Conservation (phyloP, 2,329 filamentous ascomycete species). For the Epichloe gansuensis region DNA sequence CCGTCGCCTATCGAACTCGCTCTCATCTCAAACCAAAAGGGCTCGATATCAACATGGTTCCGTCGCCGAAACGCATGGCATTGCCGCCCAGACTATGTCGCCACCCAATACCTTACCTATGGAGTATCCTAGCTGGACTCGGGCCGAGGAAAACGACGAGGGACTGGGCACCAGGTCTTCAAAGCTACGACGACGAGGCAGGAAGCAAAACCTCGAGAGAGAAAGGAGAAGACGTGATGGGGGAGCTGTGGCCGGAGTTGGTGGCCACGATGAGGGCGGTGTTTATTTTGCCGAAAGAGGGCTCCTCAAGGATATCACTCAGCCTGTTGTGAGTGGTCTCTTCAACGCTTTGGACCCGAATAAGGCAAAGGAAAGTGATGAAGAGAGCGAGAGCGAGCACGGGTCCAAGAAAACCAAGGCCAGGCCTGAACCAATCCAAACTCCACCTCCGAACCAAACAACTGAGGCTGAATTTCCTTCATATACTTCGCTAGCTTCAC, state of each 20-base stretch:
- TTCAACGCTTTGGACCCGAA: not conserved
- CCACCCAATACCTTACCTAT: not conserved
- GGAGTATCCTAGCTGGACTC: conserved; percentile 2
- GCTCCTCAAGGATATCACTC: not conserved
- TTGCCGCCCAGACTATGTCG: not conserved
- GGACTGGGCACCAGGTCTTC: not conserved
- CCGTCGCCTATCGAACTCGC: not conserved
- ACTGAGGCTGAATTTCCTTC: not conserved
- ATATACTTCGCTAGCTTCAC: not conserved
- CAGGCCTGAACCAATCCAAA: not conserved
- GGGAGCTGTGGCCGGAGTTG: not conserved
- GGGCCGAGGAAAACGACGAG: not conserved
- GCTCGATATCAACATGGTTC: not conserved
- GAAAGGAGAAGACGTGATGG: not conserved
- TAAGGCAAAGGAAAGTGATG: not conserved
- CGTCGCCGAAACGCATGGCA: not conserved
- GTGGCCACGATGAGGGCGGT: not conserved
- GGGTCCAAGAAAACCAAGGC: not conserved
- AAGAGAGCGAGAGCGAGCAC: not conserved
- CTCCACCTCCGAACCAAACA: not conserved
- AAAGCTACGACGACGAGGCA: not conserved
- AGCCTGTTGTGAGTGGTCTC: not conserved
- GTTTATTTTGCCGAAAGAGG: not conserved
- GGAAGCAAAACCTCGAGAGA: not conserved
- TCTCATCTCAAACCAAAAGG: not conserved